Conservation (phyloP, 495 filamentous ascomycete species). For the Oidiodendron maius region DNA sequence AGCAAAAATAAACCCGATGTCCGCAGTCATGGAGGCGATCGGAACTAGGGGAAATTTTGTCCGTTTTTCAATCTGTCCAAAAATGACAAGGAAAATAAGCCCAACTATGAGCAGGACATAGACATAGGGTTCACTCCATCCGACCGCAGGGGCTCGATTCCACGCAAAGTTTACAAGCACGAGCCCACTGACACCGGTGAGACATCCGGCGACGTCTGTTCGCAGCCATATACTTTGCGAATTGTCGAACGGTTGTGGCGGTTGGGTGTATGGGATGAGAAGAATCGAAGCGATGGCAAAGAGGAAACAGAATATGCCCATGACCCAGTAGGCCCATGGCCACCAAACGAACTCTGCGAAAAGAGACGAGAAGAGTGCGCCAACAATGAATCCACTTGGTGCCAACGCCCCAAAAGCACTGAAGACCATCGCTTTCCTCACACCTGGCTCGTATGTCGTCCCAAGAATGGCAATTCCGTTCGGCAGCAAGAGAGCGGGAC, state of each 20-base stretch:
- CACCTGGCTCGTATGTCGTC: slow-evolving; percentile 43
- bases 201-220: slow-evolving; percentile 45
- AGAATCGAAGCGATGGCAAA: slow-evolving; percentile 34
- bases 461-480: slow-evolving; percentile 61
- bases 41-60: slow-evolving; percentile 47
- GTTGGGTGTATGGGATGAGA: slow-evolving; percentile 39
- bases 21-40: slow-evolving; percentile 37
- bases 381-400: slow-evolving; percentile 47
- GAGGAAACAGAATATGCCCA: slow-evolving; percentile 38
- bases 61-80: slow-evolving; percentile 43
- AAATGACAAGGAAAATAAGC: slow-evolving; percentile 39
- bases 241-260: slow-evolving; percentile 14
- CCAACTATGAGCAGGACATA: slow-evolving; percentile 53
- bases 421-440: slow-evolving; percentile 58
- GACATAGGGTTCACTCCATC: slow-evolving; percentile 49
- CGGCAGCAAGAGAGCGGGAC: slow-evolving; percentile 54
- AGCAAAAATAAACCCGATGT: slow-evolving; percentile 47
- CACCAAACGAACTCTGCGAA: slow-evolving; percentile 53
- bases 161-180: slow-evolving; percentile 53
- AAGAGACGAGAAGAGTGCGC: slow-evolving; percentile 41
- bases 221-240: slow-evolving; percentile 13
- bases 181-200: slow-evolving; percentile 48
- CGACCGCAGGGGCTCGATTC: slow-evolving; percentile 56
- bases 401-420: slow-evolving; percentile 57
- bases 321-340: slow-evolving; percentile 61